Base-by-base conservation (phyloP, 805 yeast species). In the Wickerhamiella sorbophila region DNA sequence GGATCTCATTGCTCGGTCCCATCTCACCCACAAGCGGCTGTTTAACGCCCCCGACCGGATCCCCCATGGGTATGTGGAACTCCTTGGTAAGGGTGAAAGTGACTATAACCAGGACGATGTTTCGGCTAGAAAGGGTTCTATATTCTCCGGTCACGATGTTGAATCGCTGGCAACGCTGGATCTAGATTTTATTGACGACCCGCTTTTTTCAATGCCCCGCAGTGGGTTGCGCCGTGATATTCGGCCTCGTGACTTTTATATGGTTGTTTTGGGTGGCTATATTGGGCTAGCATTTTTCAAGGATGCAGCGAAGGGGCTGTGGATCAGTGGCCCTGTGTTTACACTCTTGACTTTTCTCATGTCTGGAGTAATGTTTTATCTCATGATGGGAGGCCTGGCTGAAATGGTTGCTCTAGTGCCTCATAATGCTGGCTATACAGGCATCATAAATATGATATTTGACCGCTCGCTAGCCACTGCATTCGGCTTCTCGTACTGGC, bases 401-500 rank as follows among this genome's bases (percentile, higher is more conserved):
- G 76, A 71, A 50, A 70, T 71, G 74, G 59, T 71, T 9, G 67
- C 74, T 3, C 63, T 61, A 37, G 57, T 60, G 54, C 79, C 79
- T 1, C 64, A 72, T 38, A 73, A 76, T 17, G 78, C 80, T 52
- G 77, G 79, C 51, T 77, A 80, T 8, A 66, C 75, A 44, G 71
- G 77, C 47, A 64, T 76, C 48, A 66, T 73, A 40, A 68, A 70
- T 43, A 65, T 79, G 51, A 79, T 77, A 52, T 72, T 72, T 15
- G 72, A 72, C 52, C 69, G 67, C 37, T 68, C 79, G 6, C 59
- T 75, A 31, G 77, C 79, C 2, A 70, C 71, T 52, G 74, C 77
- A 60, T 37, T 72, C 53, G 77, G 79, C 40, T 38, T 54, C 29
- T 61, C 61, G 44, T 67, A 67, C 50, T 66, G 70, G 69, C 53